Evolutionary conservation across 2,329 filamentous ascomycete species (phyloP), one percentile per base, ranked within the genome.

Genomic region (Calonectria pseudoreteaudii): DNA sequence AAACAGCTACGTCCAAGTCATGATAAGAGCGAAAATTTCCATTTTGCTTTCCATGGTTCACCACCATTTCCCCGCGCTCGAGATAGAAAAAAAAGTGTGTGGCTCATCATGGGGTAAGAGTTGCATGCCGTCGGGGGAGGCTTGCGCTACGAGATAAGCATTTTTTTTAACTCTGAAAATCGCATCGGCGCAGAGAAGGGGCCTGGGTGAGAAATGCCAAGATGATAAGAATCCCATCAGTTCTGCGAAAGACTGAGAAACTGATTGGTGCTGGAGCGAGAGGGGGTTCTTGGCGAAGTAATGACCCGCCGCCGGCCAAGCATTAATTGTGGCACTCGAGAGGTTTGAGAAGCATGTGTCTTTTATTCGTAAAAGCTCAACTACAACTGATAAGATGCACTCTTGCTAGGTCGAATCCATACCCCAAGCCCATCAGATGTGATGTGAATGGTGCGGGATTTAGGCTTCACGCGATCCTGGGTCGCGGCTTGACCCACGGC

Each of bases 1-100:
- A 20, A 16, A 41, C 3, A 28, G 9, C 23, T 38, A 26, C 34
- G 1, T 41, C 13, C 3, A 26, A 30, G 2, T 41, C 9, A 23
- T 18, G 56, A 62, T 62, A 62, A 62, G 56, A 62, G 23, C 16
- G 34, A 62, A 62, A 62, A 62, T 62, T 62, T 62, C 30, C 56
- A 4, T 60, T 41, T 28, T 38, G 1, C 26, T 38, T 47, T 38
- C 26, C 56, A 28, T 62, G 23, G 36, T n/a, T 62, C 50, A 31
- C 8, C 18, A 1, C 36, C 56, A 11, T 41, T 60, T 62, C 56
- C 56, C 56, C 56, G 56, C 56, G 56, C 34, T 62, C 7, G 16
- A 62, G 56, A 28, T 62, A 18, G 34, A 30, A 47, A n/a, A 13
- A 31, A 41, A 47, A 58, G 31, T 26, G 31, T 41, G 56, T 41